A percentile compares a stretch with the other conserved stretches of the same genome.
Evolutionary conservation across 495 filamentous ascomycete species (phyloP).

Genomic region (Penicillium ucsense): DNA sequence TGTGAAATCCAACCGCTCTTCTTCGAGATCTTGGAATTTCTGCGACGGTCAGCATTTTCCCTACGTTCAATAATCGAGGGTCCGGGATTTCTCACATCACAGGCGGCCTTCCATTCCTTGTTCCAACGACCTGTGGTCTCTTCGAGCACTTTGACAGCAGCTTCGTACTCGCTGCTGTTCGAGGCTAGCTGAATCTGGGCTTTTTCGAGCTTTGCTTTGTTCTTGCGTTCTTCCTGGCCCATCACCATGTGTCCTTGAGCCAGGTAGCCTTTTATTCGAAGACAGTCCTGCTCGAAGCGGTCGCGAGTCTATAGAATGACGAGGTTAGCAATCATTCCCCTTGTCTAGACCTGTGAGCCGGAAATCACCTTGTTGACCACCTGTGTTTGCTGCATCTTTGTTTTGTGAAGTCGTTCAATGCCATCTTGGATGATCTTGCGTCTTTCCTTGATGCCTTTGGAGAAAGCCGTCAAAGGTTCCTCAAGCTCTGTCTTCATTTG

Average conservation of each 20-base stretch:
- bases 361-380: conserved; percentile 72
- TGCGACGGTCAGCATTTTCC: conserved; percentile 12
- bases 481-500: conserved; percentile 99
- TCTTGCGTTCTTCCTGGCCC: conserved; percentile 98
- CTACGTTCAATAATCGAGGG: not conserved
- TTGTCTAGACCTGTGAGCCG: not conserved
- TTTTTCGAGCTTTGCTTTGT: conserved; percentile 98
- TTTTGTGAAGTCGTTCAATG: conserved; percentile 87
- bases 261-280: conserved; percentile 96
- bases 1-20: conserved; percentile 91
- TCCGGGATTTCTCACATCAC: conserved; percentile 53
- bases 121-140: conserved; percentile 97
- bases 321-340: conserved; percentile 15
- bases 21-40: conserved; percentile 99
- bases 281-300: conserved; percentile 90
- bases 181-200: conserved; percentile 89
- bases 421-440: conserved; percentile 90
- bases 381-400: conserved; percentile 84
- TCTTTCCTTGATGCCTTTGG: conserved; percentile 87
- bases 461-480: conserved; percentile 84
- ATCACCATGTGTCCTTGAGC: conserved; percentile 99
- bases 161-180: conserved; percentile 88
- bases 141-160: conserved; percentile 83
- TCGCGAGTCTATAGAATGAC: conserved; percentile 58
- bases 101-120: conserved; percentile 92